Base-by-base conservation (phyloP, 208 protist genomes). In the Leishmania major region DNA sequence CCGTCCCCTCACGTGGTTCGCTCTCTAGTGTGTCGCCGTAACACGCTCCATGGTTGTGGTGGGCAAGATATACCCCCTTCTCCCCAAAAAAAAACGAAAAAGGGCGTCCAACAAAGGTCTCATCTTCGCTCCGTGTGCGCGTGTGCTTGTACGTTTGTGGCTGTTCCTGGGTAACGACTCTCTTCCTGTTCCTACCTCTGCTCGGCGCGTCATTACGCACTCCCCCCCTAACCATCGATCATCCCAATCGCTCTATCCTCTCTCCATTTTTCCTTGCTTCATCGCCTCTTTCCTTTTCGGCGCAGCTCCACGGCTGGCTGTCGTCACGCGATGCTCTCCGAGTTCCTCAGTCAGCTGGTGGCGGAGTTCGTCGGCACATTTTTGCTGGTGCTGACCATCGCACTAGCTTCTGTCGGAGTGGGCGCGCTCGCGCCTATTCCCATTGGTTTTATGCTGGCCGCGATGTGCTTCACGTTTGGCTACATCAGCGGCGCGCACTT, bases 401-500 rank as follows among this genome's bases (percentile, higher is more conserved):
- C 91, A 3, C 83, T 97, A 59, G 86, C 94, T 6, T 89, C 88
- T 19, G 77, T 94, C 69, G 91, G 92, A 77, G 92, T 97, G 15
- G 91, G 91, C 40, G 72, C 84, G 25, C 85, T 97, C 0, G 89
- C 92, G 31, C 92, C 95, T 7, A 55, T 98, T 4, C 88, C 95
- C 4, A 97, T 96, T 78, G 97, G 94, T 19, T 98, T 98, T 70
- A 94, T 94, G 87, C 84, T 96, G 7, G 87, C 91, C 1, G 94
- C 96, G 7, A 93, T 98, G 88, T 94, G 93, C 80, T 98, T 98
- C 84, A 92, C 94, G 43, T 98, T 98, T 80, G 95, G 93, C 75
- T 96, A 98, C 87, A 94, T 98, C 66, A 96, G 92, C 79, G 96
- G 96, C 13, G 97, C 95, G 4, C 95, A 98, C 86, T 98, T 98